phyloP scores from a whole-genome alignment of 345 rosid genomes.

The Barbarea vulgaris region DNA sequence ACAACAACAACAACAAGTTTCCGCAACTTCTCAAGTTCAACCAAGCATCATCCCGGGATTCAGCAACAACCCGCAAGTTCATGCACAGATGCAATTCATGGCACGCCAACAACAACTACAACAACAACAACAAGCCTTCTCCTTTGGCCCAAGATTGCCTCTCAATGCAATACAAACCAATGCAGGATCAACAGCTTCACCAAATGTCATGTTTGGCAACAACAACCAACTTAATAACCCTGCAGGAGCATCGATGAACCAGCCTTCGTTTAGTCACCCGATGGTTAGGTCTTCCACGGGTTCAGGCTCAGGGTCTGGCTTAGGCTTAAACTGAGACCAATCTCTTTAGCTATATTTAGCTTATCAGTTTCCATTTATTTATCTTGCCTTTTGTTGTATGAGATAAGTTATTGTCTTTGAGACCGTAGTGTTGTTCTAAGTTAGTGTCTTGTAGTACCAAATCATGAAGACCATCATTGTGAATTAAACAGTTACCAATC shows the following conservation, averaged over 20 bases:
- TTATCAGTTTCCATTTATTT: conserved; percentile 10
- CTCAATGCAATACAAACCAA: conserved; percentile 60
- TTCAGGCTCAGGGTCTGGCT: conserved; percentile 64
- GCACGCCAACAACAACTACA: conserved; percentile 57
- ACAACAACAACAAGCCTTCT: conserved; percentile 55
- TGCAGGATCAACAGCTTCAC: conserved; percentile 58
- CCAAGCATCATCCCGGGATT: conserved; percentile 65
- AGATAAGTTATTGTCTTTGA: conserved; percentile 22
- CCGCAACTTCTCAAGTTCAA: conserved; percentile 55
- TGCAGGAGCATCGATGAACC: conserved; percentile 24
- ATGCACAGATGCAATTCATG: conserved; percentile 81
- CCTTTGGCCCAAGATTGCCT: conserved; percentile 79
- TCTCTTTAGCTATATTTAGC: conserved; percentile 32
- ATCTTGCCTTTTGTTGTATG: conserved; percentile 23
- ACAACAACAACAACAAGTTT: conserved; percentile 45
- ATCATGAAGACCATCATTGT: conserved; percentile 16
- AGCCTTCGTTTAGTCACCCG: conserved; percentile 57
- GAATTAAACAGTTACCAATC: conserved; percentile 22
- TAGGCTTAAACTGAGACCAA: conserved; percentile 45
- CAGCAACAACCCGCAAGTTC: conserved; percentile 56
- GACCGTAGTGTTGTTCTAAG: conserved; percentile 34
- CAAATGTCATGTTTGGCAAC: conserved; percentile 65
- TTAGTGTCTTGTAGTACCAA: conserved; percentile 34
- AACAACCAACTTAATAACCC: conserved; percentile 47
- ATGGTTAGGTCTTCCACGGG: conserved; percentile 70